Conservation (phyloP, 768 basidiomycete genomes). For the Suillus luteus region DNA sequence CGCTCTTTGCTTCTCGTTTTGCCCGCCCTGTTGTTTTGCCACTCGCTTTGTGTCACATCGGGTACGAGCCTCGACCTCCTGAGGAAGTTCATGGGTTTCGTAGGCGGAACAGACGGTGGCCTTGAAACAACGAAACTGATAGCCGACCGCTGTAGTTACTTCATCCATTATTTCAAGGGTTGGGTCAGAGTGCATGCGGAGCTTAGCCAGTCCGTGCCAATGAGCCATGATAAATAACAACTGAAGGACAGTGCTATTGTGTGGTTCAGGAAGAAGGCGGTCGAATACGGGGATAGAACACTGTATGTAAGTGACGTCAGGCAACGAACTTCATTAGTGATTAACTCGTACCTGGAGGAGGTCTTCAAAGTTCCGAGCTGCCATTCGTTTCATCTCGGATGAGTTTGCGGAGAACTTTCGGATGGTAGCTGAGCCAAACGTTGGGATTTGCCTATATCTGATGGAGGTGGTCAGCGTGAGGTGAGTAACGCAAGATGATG, state of each 20-base stretch:
- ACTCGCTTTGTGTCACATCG: conserved; percentile 14
- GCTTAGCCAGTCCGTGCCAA: conserved; percentile 41
- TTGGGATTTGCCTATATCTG: neutral
- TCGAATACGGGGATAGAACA: conserved; percentile 41
- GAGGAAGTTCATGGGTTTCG: conserved; percentile 31
- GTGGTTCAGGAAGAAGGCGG: conserved; percentile 31
- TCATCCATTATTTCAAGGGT: conserved; percentile 24
- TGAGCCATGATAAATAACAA: conserved; percentile 31
- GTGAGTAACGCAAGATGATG: neutral
- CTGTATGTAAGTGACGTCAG: conserved; percentile 16
- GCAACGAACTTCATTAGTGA: neutral
- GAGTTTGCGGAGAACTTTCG: neutral
- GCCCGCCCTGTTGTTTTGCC: neutral
- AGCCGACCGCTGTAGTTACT: conserved; percentile 25
- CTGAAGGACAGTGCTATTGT: conserved; percentile 23
- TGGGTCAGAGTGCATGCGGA: conserved; percentile 32
- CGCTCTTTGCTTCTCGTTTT: neutral
- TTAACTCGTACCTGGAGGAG: conserved; percentile 28
- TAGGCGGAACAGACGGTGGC: conserved; percentile 24
- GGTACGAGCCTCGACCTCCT: conserved; percentile 27
- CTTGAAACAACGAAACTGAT: conserved; percentile 25
- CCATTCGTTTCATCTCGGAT: conserved; percentile 17
- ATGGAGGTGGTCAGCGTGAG: neutral
- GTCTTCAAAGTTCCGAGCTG: conserved; percentile 40
- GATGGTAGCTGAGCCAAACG: neutral